These are phyloP conservation scores for Verticillium alfalfae DNA, from an alignment of 2,329 filamentous ascomycete species.

Conservation along the genomic window DNA sequence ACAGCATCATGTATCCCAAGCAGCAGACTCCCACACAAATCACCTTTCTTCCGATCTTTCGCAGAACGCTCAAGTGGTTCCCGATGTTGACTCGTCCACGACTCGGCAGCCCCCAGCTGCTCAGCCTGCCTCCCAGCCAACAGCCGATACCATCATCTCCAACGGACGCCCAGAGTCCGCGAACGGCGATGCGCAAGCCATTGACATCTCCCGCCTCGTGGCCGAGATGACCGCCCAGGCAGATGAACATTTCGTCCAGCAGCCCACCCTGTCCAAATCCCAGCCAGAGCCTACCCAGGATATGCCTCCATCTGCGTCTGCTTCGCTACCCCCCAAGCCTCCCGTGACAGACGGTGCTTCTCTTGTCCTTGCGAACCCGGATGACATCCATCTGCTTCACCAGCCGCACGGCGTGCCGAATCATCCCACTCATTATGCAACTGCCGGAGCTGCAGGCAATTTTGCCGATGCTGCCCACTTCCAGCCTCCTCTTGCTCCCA, in stretches of 20 bases:
- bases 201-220: conserved; percentile 34
- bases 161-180: conserved; percentile 10
- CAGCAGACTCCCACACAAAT: conserved; percentile 36
- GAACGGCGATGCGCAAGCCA: conserved; percentile 21
- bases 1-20: conserved; percentile 36
- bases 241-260: conserved; percentile 17
- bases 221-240: conserved; percentile 32
- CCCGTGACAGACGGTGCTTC: conserved; percentile 30
- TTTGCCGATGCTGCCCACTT: conserved; percentile 24
- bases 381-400: not conserved
- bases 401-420: conserved; percentile 12
- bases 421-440: conserved; percentile 25
- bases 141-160: conserved; percentile 11
- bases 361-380: conserved; percentile 17
- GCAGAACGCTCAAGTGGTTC: conserved; percentile 23
- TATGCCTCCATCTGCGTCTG: conserved; percentile 23
- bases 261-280: not conserved
- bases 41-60: conserved; percentile 32
- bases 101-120: conserved; percentile 12
- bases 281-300: conserved; percentile 4
- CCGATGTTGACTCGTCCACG: conserved; percentile 24
- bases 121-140: conserved; percentile 2
- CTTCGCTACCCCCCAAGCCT: conserved; percentile 42
- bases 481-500: conserved; percentile 16
- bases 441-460: conserved; percentile 23